phyloP scores from a whole-genome alignment of 176 grass and related monocot genomes.

The bread wheat (Triticum aestivum) region DNA sequence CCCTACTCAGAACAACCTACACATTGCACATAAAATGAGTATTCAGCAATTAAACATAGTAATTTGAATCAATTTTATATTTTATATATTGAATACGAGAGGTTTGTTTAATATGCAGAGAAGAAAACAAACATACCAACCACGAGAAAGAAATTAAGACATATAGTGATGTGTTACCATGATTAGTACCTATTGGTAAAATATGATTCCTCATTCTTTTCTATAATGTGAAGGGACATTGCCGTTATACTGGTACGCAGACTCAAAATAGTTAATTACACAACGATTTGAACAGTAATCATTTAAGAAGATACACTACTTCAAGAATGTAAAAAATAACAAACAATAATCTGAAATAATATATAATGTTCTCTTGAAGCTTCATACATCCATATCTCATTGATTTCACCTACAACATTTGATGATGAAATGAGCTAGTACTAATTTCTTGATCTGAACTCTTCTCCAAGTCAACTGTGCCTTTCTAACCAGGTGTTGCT shows the following conservation, averaged over 20 bases:
- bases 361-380: background rate
- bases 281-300: background rate
- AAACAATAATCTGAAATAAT: background rate
- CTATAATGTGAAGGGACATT: background rate
- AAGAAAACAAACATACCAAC: background rate
- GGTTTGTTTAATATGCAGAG: background rate
- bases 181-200: too few species aligned
- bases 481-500: background rate
- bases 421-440: background rate
- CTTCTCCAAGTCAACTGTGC: background rate
- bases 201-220: background rate
- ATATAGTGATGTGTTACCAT: too few species aligned
- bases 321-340: background rate
- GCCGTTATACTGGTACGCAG: background rate
- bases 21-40: background rate
- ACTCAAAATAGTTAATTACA: background rate
- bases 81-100: background rate
- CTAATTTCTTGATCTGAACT: background rate
- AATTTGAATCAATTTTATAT: background rate
- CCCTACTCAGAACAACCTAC: slow-evolving; percentile 9
- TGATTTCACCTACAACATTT: background rate
- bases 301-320: background rate
- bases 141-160: background rate
- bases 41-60: background rate
- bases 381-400: background rate